Conservation (phyloP, 208 protist species). For the Histomonas meleagridis region DNA sequence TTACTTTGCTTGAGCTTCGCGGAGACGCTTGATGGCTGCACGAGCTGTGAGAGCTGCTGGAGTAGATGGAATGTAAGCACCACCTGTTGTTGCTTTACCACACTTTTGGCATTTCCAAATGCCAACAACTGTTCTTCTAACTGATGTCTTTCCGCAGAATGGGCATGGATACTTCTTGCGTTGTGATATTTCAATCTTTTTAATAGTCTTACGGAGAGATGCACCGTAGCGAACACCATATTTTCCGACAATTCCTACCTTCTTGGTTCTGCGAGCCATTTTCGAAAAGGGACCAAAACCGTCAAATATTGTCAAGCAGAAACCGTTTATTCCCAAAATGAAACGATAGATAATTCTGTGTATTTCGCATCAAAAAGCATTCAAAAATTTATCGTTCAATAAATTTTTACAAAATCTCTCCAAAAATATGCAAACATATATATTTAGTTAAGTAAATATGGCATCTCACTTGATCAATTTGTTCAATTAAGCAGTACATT, state of each 20-base stretch:
- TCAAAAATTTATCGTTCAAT: no score
- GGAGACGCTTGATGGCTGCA: slow-evolving; percentile 37
- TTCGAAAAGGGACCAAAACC: neutral
- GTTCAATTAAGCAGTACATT: no score
- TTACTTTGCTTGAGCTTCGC: slow-evolving; percentile 28
- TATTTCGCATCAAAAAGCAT: no score
- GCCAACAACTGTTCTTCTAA: slow-evolving; percentile 56
- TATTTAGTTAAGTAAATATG: no score
- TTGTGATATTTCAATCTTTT: slow-evolving; percentile 57
- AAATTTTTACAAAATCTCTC: no score
- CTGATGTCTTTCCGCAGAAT: slow-evolving; percentile 61
- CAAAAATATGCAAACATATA: no score
- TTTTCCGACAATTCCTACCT: slow-evolving; percentile 62
- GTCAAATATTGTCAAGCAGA: no score
- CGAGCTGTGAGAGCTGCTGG: slow-evolving; percentile 36
- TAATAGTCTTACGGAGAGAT: slow-evolving; percentile 55
- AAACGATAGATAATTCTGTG: no score
- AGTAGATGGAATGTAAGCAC: slow-evolving; percentile 50
- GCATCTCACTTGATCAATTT: no score
- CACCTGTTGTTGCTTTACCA: slow-evolving; percentile 53
- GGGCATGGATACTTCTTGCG: slow-evolving; percentile 50
- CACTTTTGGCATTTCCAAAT: slow-evolving; percentile 62
- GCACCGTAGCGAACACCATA: slow-evolving; percentile 62
- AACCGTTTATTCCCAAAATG: no score
- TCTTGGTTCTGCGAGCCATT: slow-evolving; percentile 54